Evolutionary conservation across 768 basidiomycete genomes (phyloP), one percentile per base, ranked within the genome.

Genomic region (Scleroderma bovista): DNA sequence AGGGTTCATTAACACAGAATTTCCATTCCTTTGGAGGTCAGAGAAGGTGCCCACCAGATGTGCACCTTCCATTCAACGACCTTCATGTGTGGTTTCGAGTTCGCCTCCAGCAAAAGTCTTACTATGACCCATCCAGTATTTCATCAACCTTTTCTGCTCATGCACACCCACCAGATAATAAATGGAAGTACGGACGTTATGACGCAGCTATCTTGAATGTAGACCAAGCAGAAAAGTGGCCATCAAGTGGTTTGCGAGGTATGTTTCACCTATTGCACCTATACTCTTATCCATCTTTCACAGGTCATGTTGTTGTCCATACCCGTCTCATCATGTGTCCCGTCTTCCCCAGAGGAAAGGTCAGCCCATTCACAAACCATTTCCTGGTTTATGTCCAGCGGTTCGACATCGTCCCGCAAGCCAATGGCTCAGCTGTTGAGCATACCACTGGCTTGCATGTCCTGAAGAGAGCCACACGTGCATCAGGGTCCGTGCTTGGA

Each of bases 41-140:
- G 22, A 20, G 53, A 16, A 20, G n/a, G 16, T 10, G 20, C 48
- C 23, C 26, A 2, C 31, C 23, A 29, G 19, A 20, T 34, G 32
- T 26, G 3, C 32, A 42, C 26, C 60, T 69, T 3, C 64, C 66
- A 16, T 64, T 66, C 50, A 26, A 47, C 6, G 46, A 59, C 26
- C 49, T 69, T n/a, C 50, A 65, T 37, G 52, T 68, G 9, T 70
- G 68, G 69, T 56, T 51, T 16, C 52, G 49, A 13, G 34, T 64
- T 6, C 47, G 50, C 0, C 31, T 69, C 16, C 67, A 69, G 48
- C 40, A 54, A 8, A 62, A 43, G 24, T 46, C 57, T 0, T 61
- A 57, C 26, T 57, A 64, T 34, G 43, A 52, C n/a, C 16, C 5
- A 17, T 10, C 6, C 15, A 16, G 15, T 23, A 11, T 13, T 6